These are phyloP conservation scores for Nemophila menziesii DNA, from an alignment of 257 asterid species.

Conservation along the genomic window DNA sequence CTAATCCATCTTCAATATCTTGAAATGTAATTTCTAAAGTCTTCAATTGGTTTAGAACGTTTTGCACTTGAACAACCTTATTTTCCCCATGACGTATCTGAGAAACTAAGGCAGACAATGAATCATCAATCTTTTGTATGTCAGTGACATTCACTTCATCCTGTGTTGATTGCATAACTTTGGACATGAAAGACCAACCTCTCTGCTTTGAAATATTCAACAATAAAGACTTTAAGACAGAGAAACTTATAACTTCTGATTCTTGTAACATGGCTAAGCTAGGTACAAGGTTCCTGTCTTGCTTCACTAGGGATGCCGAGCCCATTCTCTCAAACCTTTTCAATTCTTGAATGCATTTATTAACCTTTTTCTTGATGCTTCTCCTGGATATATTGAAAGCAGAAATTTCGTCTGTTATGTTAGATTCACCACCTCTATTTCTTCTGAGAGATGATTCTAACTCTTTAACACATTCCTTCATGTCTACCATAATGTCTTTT, in stretches of 20 bases:
- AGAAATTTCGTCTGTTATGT: not conserved
- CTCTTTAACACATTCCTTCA: slow-evolving; percentile 15
- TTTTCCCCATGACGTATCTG: not conserved
- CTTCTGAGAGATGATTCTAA: slow-evolving; percentile 20
- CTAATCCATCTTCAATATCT: slow-evolving; percentile 9
- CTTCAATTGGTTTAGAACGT: not conserved
- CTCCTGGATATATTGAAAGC: slow-evolving; percentile 19
- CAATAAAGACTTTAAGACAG: slow-evolving; percentile 10
- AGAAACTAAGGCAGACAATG: not conserved
- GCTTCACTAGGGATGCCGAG: not conserved
- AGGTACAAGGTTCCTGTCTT: not conserved
- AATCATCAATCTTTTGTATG: not conserved
- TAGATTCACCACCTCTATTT: slow-evolving; percentile 8
- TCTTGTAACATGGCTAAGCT: slow-evolving; percentile 13
- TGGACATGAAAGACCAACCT: slow-evolving; percentile 24
- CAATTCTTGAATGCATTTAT: slow-evolving; percentile 15
- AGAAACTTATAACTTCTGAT: slow-evolving; percentile 12
- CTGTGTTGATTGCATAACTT: slow-evolving; percentile 11
- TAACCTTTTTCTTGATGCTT: slow-evolving; percentile 16
- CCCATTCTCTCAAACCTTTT: slow-evolving; percentile 9
- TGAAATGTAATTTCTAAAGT: slow-evolving; percentile 7
- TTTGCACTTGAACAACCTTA: not conserved
- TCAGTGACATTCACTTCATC: not conserved
- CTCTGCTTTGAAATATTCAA: slow-evolving; percentile 3
- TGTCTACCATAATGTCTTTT: slow-evolving; percentile 9